These are phyloP conservation scores for Ilex asprella DNA, from an alignment of 257 asterid genomes.

Conservation along the genomic window DNA sequence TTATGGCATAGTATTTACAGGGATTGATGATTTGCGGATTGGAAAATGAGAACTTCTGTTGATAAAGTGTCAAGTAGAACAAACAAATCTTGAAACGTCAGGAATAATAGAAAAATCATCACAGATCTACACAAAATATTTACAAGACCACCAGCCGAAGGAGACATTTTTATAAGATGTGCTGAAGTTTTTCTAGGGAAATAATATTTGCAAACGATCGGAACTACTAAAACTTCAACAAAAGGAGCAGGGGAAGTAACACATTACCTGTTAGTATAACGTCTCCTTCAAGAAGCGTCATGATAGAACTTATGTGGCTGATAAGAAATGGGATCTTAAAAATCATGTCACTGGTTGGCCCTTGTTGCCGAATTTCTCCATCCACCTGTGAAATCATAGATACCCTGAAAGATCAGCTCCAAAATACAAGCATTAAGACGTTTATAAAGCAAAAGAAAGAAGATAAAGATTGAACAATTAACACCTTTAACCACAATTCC, in stretches of 20 bases:
- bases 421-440: not conserved
- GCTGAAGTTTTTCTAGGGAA: not conserved
- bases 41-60: too few species aligned
- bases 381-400: conserved; percentile 57
- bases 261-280: conserved; percentile 77
- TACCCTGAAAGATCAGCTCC: conserved; percentile 4
- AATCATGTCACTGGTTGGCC: conserved; percentile 87
- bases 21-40: too few species aligned
- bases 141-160: not conserved
- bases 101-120: not conserved
- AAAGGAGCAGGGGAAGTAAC: conserved; percentile 5
- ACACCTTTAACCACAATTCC: conserved; percentile 93
- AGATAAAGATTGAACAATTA: not conserved
- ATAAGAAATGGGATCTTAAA: conserved; percentile 94
- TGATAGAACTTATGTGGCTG: conserved; percentile 89
- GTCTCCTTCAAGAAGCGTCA: conserved; percentile 94
- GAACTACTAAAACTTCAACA: conserved; percentile 1
- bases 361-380: conserved; percentile 83
- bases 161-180: not conserved
- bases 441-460: not conserved
- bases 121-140: not conserved
- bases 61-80: too few species aligned
- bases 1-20: too few species aligned
- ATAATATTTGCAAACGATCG: not conserved
- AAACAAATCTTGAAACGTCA: too few species aligned